Evolutionary conservation across 805 yeast genomes (phyloP), one percentile per base, ranked within the genome.

Genomic region (Yarrowia divulgata): DNA sequence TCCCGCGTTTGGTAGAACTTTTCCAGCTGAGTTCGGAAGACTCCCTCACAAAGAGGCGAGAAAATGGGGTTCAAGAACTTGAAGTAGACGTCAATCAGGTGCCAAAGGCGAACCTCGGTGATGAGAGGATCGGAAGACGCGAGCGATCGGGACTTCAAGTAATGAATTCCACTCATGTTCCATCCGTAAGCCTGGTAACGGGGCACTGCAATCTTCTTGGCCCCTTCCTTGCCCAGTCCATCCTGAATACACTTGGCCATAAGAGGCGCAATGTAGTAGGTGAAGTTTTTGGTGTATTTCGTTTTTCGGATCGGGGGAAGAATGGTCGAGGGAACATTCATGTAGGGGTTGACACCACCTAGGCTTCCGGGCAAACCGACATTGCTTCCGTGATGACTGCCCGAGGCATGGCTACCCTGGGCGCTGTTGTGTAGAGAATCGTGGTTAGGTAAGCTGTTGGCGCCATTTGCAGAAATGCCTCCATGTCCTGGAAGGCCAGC

Each of bases 121-220:
- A 67, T 42, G 29, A 63, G 54, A 14, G 43, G 54, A 76, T n/a
- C 82, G 71, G 57, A 80, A 76, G 45, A 71, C 48, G 19, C 71
- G 68, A 71, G 72, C 46, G 62, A 63, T 34, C 73, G 71, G 18
- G 77, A 69, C 35, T 74, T 73, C 19, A 86, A 71, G 73, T 85
- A 87, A 73, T 83, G 84, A 37, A 81, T 81, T 0, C 90, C 90
- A n/a, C 84, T 79, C 85, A 87, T 78, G 74, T 87, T 87, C 90
- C 90, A 87, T 16, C 89, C 90, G 73, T 85, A 87, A 64, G 81
- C 84, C 73, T 87, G 89, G n/a, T 82, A 78, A 57, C 90, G 76
- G 5, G 90, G 90, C n/a, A 84, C 71, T 13, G 77, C 73, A 14
- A 85, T 75, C 16, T 45, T 48, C n/a, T 60, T 60, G 6, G 68